A percentile compares a stretch with the other conserved stretches of the same genome.
phyloP scores from a whole-genome alignment of 2,329 filamentous ascomycete species.

The Fusarium concolor region DNA sequence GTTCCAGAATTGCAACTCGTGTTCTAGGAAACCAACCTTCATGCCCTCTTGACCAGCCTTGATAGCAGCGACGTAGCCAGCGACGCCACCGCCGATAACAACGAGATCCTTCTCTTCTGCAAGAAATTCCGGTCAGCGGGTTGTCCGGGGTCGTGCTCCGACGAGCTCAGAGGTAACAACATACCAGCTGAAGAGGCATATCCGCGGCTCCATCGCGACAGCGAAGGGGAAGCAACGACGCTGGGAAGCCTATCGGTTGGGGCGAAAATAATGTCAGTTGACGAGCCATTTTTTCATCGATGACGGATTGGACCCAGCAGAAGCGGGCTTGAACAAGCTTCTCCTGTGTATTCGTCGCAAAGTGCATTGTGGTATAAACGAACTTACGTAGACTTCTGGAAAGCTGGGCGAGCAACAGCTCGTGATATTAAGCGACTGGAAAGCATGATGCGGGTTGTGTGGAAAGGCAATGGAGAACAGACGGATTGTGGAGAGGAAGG shows the following conservation, averaged over 20 bases:
- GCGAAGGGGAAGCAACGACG: conserved; percentile 58
- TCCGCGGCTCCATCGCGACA: conserved; percentile 66
- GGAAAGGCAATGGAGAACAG: conserved; percentile 44
- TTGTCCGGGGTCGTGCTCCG: conserved; percentile 23
- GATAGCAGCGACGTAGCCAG: conserved; percentile 98
- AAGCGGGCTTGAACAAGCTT: conserved; percentile 30
- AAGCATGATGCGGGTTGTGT: conserved; percentile 61
- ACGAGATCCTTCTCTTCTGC: conserved; percentile 95
- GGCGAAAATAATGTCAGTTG: conserved; percentile 34
- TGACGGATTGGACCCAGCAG: conserved; percentile 13
- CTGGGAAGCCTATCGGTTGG: conserved; percentile 58
- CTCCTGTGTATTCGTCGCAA: conserved; percentile 14
- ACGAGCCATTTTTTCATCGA: conserved; percentile 39
- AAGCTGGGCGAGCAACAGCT: conserved; percentile 66
- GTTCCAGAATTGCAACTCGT: conserved; percentile 3
- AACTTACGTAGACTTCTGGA: conserved; percentile 66
- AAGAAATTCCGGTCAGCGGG: conserved; percentile 34
- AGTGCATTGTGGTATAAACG: conserved; percentile 9
- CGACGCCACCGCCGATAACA: conserved; percentile 97
- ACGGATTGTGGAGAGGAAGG: conserved; percentile 37
- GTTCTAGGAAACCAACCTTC: conserved; percentile 70
- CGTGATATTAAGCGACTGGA: conserved; percentile 71
- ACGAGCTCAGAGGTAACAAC: conserved; percentile 52
- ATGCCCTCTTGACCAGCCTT: conserved; percentile 97
- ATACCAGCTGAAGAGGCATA: conserved; percentile 70